Percentiles rank a stretch among this genome's conserved stretches.
Conservation (phyloP, 1,284 basidiomycete species). For the Irpex sp. region DNA sequence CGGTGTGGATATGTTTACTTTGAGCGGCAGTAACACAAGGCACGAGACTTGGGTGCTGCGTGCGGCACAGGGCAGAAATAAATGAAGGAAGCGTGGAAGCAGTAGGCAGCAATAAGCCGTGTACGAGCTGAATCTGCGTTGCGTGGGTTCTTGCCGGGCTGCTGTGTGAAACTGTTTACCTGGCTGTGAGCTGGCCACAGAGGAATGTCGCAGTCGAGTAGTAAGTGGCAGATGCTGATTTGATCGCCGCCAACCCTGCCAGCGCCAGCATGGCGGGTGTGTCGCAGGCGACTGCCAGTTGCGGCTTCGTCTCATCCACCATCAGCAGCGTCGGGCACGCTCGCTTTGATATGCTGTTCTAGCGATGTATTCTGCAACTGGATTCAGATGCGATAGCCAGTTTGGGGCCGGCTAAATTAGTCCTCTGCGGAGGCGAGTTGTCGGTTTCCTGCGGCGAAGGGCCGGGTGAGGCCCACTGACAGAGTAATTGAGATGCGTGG, state of each 20-base stretch:
- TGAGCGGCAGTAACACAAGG: neutral
- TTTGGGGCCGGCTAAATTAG: neutral
- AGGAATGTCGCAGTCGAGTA: neutral
- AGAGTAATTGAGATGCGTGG: neutral
- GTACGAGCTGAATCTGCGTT: neutral
- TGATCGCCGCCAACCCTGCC: neutral
- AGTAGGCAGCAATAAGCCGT: neutral
- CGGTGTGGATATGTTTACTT: conserved; percentile 1
- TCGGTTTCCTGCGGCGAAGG: neutral
- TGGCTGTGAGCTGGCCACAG: neutral
- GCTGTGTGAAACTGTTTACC: neutral
- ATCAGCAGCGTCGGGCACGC: neutral
- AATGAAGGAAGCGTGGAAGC: neutral
- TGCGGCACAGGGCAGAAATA: neutral
- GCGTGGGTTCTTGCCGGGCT: too few relatives aligned
- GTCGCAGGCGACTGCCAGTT: neutral
- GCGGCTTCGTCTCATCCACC: neutral
- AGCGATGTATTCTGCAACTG: too few relatives aligned
- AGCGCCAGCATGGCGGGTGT: neutral
- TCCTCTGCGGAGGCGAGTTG: neutral
- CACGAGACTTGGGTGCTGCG: neutral
- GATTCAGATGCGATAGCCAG: too few relatives aligned
- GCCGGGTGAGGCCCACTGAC: neutral
- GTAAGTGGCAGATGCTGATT: neutral
- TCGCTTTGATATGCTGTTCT: neutral